Evolutionary conservation across 805 yeast species (phyloP), one percentile per base, ranked within the genome.

Genomic region (Candida patagonica): DNA sequence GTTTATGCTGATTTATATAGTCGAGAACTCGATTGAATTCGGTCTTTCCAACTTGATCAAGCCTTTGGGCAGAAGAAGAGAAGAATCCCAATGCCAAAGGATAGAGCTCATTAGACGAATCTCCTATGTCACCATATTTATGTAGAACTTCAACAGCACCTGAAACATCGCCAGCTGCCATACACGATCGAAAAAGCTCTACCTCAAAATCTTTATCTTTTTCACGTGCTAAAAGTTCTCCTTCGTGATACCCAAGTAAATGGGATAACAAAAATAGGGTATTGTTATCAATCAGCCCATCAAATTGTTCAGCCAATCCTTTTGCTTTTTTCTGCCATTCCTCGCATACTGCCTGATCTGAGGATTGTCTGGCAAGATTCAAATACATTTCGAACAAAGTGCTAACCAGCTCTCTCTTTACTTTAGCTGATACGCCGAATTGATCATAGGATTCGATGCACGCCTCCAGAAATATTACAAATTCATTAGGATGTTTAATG

Each of bases 391-490:
- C 96, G 52, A 78, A 82, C 27, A 89, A 65, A 0, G 96, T 85
- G 2, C 83, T 74, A 41, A 83, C 65, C 32, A 89, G 68, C 35
- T 80, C 94, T 38, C 71, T 72, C 49, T 78, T 75, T 52, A 89
- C 96, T n/a, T 29, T 13, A 4, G 29, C 22, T 9, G 27, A 26
- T 45, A 72, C 74, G 4, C 59, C 59, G 38, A 73, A 68, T 0
- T 92, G 89, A 39, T 82, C 92, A 54, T 83, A 83, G 9, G 82
- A 70, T 50, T 80, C 84, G 12, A 87, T 61, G 51, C 95, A 86
- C 0, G 97, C 96, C 56, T 92, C 98, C 42, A 92, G 60, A 47
- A 92, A 92, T 6, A 84, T 82, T 20, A 88, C 92, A 67, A 92
- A 89, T 54, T 88, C 92, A 53, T 78, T 74, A 0, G 92, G 87